Evolutionary conservation across 805 yeast genomes (phyloP).

Genomic region (Blastobotrys robertii): DNA sequence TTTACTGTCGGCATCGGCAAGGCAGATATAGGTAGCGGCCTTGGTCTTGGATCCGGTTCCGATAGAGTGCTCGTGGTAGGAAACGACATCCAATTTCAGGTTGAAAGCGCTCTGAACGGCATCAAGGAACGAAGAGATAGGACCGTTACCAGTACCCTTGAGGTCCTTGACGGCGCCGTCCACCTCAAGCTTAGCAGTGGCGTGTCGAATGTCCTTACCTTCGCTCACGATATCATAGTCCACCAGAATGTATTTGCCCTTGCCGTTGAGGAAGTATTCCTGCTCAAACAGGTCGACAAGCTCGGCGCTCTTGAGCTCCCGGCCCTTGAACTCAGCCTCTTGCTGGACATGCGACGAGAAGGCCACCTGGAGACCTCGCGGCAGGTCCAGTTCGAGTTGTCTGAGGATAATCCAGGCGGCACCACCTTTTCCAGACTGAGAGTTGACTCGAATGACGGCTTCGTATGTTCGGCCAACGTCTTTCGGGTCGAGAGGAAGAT

Average conservation of each 20-base stretch:
- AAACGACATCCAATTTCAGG: slow-evolving; percentile 47
- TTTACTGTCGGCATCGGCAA: slow-evolving; percentile 35
- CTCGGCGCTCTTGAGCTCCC: slow-evolving; percentile 59
- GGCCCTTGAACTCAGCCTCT: slow-evolving; percentile 60
- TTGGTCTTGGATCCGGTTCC: slow-evolving; percentile 61
- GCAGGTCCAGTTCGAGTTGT: slow-evolving; percentile 67
- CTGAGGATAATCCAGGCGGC: slow-evolving; percentile 80
- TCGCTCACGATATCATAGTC: slow-evolving; percentile 35
- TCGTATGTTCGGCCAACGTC: slow-evolving; percentile 86
- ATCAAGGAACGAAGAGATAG: slow-evolving; percentile 63
- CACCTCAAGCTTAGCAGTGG: slow-evolving; percentile 42
- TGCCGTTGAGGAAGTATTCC: slow-evolving; percentile 39
- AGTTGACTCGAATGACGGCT: slow-evolving; percentile 82
- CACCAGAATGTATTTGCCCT: slow-evolving; percentile 29
- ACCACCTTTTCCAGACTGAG: slow-evolving; percentile 85
- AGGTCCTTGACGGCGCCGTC: slow-evolving; percentile 33
- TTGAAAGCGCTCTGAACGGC: slow-evolving; percentile 45
- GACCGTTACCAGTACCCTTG: slow-evolving; percentile 70
- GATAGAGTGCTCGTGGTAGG: slow-evolving; percentile 72
- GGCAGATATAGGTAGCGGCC: slow-evolving; percentile 73
- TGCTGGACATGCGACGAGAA: slow-evolving; percentile 63
- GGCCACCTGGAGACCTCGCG: slow-evolving; percentile 69
- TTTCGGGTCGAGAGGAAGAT: slow-evolving; percentile 74
- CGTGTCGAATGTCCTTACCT: slow-evolving; percentile 34
- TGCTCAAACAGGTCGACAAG: slow-evolving; percentile 54